Evolutionary conservation across 2,329 filamentous ascomycete species (phyloP).

Genomic region (Exophiala aquamarina): DNA sequence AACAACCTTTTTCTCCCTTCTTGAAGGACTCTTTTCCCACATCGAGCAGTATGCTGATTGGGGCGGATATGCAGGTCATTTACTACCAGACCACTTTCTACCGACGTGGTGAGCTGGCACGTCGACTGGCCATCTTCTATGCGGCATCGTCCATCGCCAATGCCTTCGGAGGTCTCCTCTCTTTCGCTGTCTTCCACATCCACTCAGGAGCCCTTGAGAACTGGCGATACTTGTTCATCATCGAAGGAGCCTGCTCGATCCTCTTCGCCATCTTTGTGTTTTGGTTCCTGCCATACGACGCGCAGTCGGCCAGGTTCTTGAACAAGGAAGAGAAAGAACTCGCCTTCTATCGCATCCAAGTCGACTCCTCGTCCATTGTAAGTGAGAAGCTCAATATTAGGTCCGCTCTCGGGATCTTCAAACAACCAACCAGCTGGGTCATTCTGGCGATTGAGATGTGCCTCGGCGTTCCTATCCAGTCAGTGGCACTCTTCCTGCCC

Average conservation of each 20-base stretch:
- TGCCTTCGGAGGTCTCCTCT: slow-evolving; percentile 61
- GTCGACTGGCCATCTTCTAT: slow-evolving; percentile 71
- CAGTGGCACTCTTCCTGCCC: slow-evolving; percentile 57
- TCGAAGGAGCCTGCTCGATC: slow-evolving; percentile 55
- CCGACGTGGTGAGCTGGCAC: slow-evolving; percentile 68
- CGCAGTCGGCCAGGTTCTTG: slow-evolving; percentile 65
- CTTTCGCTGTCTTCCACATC: slow-evolving; percentile 63
- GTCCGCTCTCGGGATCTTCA: slow-evolving; percentile 54
- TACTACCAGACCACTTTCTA: slow-evolving; percentile 68
- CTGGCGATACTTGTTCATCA: slow-evolving; percentile 57
- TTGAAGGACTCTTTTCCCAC: too few species aligned
- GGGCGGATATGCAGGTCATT: too few species aligned
- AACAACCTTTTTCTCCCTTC: too few species aligned
- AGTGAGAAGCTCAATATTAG: slow-evolving; percentile 56
- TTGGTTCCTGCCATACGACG: slow-evolving; percentile 66
- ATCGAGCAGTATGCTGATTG: too few species aligned
- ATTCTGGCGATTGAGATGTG: slow-evolving; percentile 60
- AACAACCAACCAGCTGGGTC: slow-evolving; percentile 53
- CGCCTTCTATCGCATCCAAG: slow-evolving; percentile 71
- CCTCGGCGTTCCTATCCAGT: slow-evolving; percentile 59
- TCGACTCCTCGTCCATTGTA: slow-evolving; percentile 68
- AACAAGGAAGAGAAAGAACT: slow-evolving; percentile 65
- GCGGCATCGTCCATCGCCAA: slow-evolving; percentile 73
- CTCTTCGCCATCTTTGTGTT: slow-evolving; percentile 64
- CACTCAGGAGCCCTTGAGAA: slow-evolving; percentile 46